Evolutionary conservation across 257 asterid species (phyloP).

Genomic region (Lithospermum erythrorhizon): DNA sequence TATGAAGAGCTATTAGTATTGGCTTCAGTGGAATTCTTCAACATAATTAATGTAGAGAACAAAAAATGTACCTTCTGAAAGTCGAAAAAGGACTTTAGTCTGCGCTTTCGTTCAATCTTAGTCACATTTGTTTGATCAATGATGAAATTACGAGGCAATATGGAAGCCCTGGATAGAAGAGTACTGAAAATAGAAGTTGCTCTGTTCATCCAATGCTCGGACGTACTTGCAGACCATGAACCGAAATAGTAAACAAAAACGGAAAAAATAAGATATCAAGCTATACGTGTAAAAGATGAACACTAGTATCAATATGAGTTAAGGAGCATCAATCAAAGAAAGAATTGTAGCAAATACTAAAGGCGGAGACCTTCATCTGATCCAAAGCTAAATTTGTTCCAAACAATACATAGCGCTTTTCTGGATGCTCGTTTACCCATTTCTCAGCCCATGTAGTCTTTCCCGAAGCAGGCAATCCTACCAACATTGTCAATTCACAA

Average conservation of each 20-base stretch:
- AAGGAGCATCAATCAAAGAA: too few relatives aligned
- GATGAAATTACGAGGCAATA: slow-evolving; percentile 44
- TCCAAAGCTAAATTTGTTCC: slow-evolving; percentile 47
- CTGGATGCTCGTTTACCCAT: slow-evolving; percentile 39
- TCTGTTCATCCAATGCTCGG: slow-evolving; percentile 35
- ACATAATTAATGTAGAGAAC: background rate
- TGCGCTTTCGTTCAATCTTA: slow-evolving; percentile 46
- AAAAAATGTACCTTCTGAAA: slow-evolving; percentile 28
- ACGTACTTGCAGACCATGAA: slow-evolving; percentile 36
- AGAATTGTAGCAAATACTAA: background rate
- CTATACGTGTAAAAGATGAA: background rate
- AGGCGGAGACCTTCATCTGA: slow-evolving; percentile 42
- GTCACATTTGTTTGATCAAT: slow-evolving; percentile 51
- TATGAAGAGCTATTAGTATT: background rate
- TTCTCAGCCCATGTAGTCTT: slow-evolving; percentile 66
- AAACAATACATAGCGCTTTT: slow-evolving; percentile 47
- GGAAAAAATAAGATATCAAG: background rate
- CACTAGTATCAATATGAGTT: background rate
- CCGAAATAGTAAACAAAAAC: slow-evolving; percentile 21
- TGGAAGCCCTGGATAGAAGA: slow-evolving; percentile 50
- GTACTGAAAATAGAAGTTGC: slow-evolving; percentile 45
- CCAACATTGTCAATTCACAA: slow-evolving; percentile 54
- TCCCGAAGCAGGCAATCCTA: slow-evolving; percentile 61
- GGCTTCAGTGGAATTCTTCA: background rate
- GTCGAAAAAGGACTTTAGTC: slow-evolving; percentile 40